Base-by-base conservation (phyloP, 2,329 filamentous ascomycete genomes). In the Kalmusia sp. region DNA sequence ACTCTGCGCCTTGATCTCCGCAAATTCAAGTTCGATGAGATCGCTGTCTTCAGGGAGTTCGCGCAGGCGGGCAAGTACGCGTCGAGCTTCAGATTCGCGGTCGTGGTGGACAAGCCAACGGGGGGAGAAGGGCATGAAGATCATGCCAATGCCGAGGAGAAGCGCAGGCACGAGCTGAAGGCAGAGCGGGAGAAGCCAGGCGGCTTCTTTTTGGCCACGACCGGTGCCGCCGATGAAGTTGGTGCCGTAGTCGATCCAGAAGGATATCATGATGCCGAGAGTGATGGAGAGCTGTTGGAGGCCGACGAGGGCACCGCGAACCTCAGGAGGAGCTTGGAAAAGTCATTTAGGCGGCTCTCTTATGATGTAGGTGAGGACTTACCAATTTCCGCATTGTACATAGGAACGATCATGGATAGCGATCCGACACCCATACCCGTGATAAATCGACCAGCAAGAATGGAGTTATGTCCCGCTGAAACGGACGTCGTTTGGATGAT, bases 1-100 rank as follows among this genome's bases (percentile, higher is more conserved):
- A 0, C 86, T 87, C 70, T 92, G 88, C 0, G 90, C 89, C 71
- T 91, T 90, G 75, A 93, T 93, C 69, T 93, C 90, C n/a, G 92
- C 82, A 67, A 89, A 92, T 65, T 93, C 91, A 1, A 92, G 79
- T 58, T 88, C 83, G 31, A 93, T 83, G 0, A 91, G 80, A 51
- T 90, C 86, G 65, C 92, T 82, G 58, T 88, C 82, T 14, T 76
- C 67, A 0, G 84, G 71, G 0, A 91, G 80, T 5, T 80, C 81
- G 21, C 91, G 85, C 2, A 93, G 83, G 44, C 70, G 79, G 0
- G 88, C 84, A 1, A 93, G 80, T 1, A 87, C 84, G 8, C 70
- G 69, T 14, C 84, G 83, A 0, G 87, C 88, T 68, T 93, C 89
- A 0, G 80, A 80, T 64, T 92, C 88, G 30, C 88, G 86, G 51